Evolutionary conservation across 805 yeast genomes (phyloP), one percentile per base, ranked within the genome.

Genomic region (Yamadazyma laniorum): DNA sequence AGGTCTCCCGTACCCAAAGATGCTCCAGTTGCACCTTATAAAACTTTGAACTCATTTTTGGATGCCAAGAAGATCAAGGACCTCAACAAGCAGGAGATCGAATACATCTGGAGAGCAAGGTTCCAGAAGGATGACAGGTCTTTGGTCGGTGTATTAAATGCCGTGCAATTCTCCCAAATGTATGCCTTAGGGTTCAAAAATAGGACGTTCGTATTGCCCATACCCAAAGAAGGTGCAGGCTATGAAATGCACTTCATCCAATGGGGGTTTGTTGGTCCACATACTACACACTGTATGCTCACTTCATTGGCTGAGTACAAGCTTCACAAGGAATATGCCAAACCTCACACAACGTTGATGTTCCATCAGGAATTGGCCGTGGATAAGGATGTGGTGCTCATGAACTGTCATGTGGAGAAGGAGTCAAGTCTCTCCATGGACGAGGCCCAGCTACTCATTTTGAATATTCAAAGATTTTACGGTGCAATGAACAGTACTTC

Each of bases 301-400:
- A 93, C 99, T 2, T 80, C 96, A 0, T 72, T 93, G 47, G 90
- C 93, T 1, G 98, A 93, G 62, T 93, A 79, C 63, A 89, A 91
- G 59, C 72, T 89, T 19, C 96, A 91, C 55, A 79, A 77, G 39
- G 97, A 91, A 56, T 93, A 72, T 61, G 96, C 99, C 7, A 82
- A 87, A 56, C 98, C 99, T 1, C 98, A 93, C 60, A 88, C 97
- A 0, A 86, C 96, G 0, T 68, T 93, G 45, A 78, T 80, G 61
- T 85, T 91, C 70, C 97, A 91, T 64, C 78, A 82, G 30, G 96
- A 93, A 39, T 63, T 91, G 35, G 66, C 64, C 4, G 61, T 70
- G 0, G 70, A 72, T 12, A 82, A 85, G 45, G 79, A 71, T 0
- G 41, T 86, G 1, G 86, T 86, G 0, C 66, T 93, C 48, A 85